Evolutionary conservation across 2,329 filamentous ascomycete species (phyloP).

Genomic region (Reticulascus tulasneorum): DNA sequence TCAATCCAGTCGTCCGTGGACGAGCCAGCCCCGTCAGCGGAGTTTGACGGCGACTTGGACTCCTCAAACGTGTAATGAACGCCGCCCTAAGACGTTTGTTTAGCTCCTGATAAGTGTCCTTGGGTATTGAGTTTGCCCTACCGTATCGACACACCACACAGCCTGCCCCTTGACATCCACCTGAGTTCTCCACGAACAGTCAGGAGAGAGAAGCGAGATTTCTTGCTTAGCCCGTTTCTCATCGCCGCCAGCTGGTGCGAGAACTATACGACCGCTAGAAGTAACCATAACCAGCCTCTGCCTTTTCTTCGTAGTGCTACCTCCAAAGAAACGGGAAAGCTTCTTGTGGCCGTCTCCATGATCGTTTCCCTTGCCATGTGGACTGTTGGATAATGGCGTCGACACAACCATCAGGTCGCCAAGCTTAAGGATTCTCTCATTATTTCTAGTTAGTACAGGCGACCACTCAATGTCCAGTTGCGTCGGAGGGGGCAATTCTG

Average conservation of each 20-base stretch:
- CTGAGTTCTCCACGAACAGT: constrained; percentile 74
- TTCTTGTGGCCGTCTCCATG: constrained; percentile 73
- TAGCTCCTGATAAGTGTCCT: no score
- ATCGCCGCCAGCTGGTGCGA: constrained; percentile 87
- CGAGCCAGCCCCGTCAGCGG: constrained; percentile 56
- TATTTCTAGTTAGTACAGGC: constrained; percentile 82
- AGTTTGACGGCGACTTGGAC: constrained; percentile 62
- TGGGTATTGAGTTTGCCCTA: no score
- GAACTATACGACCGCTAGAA: constrained; percentile 80
- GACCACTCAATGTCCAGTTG: constrained; percentile 99
- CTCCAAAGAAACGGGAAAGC: constrained; percentile 88
- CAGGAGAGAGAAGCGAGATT: constrained; percentile 73
- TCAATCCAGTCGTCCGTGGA: constrained; percentile 91
- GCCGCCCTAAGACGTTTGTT: no score
- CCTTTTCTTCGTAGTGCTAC: constrained; percentile 85
- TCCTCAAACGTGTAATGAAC: constrained; percentile 94
- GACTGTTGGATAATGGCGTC: constrained; percentile 70
- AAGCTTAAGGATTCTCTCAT: constrained; percentile 91
- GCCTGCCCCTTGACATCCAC: constrained; percentile 83
- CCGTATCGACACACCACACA: constrained; percentile 88
- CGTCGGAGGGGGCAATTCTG: constrained; percentile 91
- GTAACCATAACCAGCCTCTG: constrained; percentile 94
- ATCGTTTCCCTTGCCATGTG: constrained; percentile 66
- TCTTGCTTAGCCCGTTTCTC: constrained; percentile 95
- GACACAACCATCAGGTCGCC: constrained; percentile 86